Conservation (phyloP, 2,329 filamentous ascomycete species). For the Hymenoscyphus fraxineus region DNA sequence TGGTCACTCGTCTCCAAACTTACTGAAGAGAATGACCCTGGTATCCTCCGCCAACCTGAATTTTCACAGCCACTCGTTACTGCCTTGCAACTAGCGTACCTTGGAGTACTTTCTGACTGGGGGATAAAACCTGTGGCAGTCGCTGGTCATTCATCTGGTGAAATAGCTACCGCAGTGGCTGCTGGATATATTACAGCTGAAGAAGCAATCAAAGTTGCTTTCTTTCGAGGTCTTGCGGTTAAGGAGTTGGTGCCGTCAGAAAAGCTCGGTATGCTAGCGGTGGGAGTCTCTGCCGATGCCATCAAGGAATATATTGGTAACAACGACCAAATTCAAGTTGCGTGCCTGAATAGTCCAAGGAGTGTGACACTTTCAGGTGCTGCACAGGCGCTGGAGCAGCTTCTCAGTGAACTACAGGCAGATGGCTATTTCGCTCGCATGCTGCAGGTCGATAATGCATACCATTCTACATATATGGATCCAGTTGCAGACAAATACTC, state of each 20-base stretch:
- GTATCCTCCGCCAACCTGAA: slow-evolving; percentile 4
- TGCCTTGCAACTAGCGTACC: slow-evolving; percentile 29
- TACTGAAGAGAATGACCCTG: too few relatives aligned
- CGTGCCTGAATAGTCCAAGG: slow-evolving; percentile 31
- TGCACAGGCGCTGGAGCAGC: slow-evolving; percentile 3
- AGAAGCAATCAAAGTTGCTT: slow-evolving; percentile 18
- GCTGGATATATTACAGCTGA: slow-evolving; percentile 33
- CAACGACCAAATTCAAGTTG: slow-evolving; percentile 15
- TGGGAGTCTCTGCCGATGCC: slow-evolving; percentile 14
- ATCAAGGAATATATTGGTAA: too few relatives aligned
- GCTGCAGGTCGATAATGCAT: slow-evolving; percentile 28
- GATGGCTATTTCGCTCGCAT: slow-evolving; percentile 21
- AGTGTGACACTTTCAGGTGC: slow-evolving; percentile 30
- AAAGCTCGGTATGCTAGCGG: slow-evolving; percentile 17
- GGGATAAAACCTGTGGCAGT: slow-evolving; percentile 39
- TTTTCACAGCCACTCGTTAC: slow-evolving; percentile 31
- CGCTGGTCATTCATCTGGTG: slow-evolving; percentile 45
- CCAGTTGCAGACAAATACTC: slow-evolving; percentile 5
- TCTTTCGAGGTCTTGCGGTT: slow-evolving; percentile 12
- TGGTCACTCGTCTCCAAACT: slow-evolving; percentile 2
- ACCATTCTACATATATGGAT: slow-evolving; percentile 28
- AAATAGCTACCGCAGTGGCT: slow-evolving; percentile 46
- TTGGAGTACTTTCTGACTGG: slow-evolving; percentile 42
- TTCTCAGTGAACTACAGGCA: slow-evolving; percentile 15
- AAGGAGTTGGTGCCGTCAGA: neutral